Evolutionary conservation across 192 early-diverging fungal genomes (phyloP), one percentile per base, ranked within the genome.

Genomic region (Rhizophagus prolifer): DNA sequence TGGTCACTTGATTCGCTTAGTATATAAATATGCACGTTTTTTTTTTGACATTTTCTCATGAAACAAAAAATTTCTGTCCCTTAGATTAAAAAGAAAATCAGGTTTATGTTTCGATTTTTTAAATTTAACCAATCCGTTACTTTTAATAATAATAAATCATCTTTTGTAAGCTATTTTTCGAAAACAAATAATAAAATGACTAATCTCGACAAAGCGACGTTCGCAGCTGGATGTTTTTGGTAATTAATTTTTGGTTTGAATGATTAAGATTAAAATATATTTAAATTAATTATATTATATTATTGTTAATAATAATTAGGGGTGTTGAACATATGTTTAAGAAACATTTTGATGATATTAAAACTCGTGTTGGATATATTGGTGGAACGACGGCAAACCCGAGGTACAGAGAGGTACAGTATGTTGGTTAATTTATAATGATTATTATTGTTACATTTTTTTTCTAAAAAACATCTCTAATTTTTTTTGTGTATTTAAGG

Each of bases 191-290:
- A 54, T 9, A 54, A 54, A 54, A 44, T 44, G 38, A 5, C 67
- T 9, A 38, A 69, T 73, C 82, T 77, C 46, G 84, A 86, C 77
- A 84, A 78, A 60, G 94, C 94, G 2, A 96, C 95, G 9, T 95
- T 96, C 87, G 96, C 92, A 54, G 94, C 94, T 9, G 96, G 96
- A 59, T 98, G 96, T 84, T 98, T 98, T 83, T 98, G 96, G 96
- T 89, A 84, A 61, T 1, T 44, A 44, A 44, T 41, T 72, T 0
- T 13, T 36, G 4, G 4, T 4, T 36, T 36, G 4, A 36, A 36
- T 38, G 6, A 8, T 38, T 38, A 38, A 8, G 7, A 8, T 38
- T 8, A 38, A 38, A 8, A 38, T 38, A 38, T 38, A 0, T 38
- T 38, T 38, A 38, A 38, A 38, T 8, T 38, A 34, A 34, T 34